Base-by-base conservation (phyloP, 257 asterid genomes). In the Jacaranda copaia region DNA sequence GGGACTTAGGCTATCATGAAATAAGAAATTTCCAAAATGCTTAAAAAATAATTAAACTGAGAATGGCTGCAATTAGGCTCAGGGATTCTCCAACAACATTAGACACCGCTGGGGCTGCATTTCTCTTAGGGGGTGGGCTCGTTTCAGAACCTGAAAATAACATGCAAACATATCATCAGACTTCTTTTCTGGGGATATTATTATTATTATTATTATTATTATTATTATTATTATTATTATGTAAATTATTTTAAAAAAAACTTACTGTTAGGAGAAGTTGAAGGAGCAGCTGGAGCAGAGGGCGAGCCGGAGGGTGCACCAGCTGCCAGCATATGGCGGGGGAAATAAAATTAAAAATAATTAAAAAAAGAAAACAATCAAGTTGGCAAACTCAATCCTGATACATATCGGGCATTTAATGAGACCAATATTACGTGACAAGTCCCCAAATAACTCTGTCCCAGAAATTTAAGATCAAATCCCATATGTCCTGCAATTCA, bases 261-360 rank as follows among this genome's bases (percentile, higher is more conserved):
- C 73, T 65, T 65, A 75, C 80, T 42, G 40, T 75, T 52, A n/a
- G 62, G 8, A 61, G 79, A 62, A 61, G n/a, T 59, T 20, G 65
- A 59, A 59, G 64, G 49, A 8, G 65, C 72, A 48, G 72, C 25
- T 16, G 79, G 67, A 53, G 38, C n/a, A 35, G 79, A 63, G 46
- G 61, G 65, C 52, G 79, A 51, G 16, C 20, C 62, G 2, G 72
- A 52, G 0, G 79, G 65, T 10, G 79, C 35, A 18, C 73, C 35
- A 15, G 48, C 79, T 51, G 63, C 13, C 2, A 39, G 14, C 12
- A 52, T 1, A 52, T 25, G 32, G 32, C 32, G 2, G 32, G 32
- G 32, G 32, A 25, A 25, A 25, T 25, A 25, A 25, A 25, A 25
- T 25, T 25, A 25, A 25, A 25, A 25, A 25, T 25, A 25, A 25